phyloP scores from a whole-genome alignment of 768 basidiomycete species.

The Sporobolomyces phaffii region DNA sequence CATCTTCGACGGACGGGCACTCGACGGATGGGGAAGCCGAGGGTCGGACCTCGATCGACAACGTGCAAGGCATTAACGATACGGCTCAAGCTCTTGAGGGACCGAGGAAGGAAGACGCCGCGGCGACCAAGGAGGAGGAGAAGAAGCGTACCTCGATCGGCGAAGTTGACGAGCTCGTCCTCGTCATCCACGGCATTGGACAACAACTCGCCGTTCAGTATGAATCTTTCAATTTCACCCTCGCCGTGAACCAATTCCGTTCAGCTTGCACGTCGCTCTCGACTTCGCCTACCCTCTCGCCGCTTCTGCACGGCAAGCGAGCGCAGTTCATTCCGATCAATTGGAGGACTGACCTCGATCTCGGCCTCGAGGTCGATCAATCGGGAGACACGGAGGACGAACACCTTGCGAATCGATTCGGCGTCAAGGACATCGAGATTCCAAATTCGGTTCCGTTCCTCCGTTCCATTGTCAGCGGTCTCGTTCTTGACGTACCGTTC shows the following conservation, averaged over 20 bases:
- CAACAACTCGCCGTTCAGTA: slow-evolving; percentile 37
- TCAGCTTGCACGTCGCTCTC: slow-evolving; percentile 29
- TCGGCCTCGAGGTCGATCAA: slow-evolving; percentile 30
- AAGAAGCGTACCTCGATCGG: slow-evolving; percentile 13
- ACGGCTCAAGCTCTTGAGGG: slow-evolving; percentile 14
- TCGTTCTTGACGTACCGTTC: slow-evolving; percentile 40
- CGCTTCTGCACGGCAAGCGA: slow-evolving; percentile 29
- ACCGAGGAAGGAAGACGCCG: slow-evolving; percentile 15
- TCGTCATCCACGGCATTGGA: slow-evolving; percentile 41
- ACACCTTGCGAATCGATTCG: slow-evolving; percentile 36
- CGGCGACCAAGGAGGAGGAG: not conserved
- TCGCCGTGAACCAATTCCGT: slow-evolving; percentile 40
- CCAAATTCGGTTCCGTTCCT: slow-evolving; percentile 37
- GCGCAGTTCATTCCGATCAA: slow-evolving; percentile 42
- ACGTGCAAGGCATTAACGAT: slow-evolving; percentile 7
- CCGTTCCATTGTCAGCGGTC: slow-evolving; percentile 32
- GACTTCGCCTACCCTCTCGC: slow-evolving; percentile 23
- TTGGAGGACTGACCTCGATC: slow-evolving; percentile 40
- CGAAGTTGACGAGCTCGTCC: slow-evolving; percentile 40
- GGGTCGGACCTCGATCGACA: not conserved
- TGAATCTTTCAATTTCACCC: slow-evolving; percentile 38
- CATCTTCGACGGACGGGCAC: not conserved
- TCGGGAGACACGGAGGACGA: slow-evolving; percentile 31
- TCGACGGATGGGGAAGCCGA: slow-evolving; percentile 2
- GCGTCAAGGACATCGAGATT: slow-evolving; percentile 35